Percentiles rank a stretch among this genome's conserved stretches.
Conservation (phyloP, 2,329 filamentous ascomycete genomes). For the Corynespora cassiicola region DNA sequence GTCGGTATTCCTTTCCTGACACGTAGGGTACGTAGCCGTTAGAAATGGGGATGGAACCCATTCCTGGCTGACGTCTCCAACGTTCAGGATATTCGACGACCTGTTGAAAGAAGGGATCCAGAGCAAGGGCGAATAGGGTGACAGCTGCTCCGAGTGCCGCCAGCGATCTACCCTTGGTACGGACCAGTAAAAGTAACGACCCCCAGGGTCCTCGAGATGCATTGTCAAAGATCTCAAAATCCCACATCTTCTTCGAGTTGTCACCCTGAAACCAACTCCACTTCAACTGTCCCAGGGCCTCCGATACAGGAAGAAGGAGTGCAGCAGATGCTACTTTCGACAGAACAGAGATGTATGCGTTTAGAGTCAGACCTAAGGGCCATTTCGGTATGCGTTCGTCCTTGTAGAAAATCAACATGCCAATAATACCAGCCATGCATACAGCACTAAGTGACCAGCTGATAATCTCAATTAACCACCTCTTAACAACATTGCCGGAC, state of each 20-base stretch:
- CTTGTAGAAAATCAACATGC: constrained; percentile 12
- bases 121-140: constrained; percentile 22
- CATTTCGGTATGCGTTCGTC: constrained; percentile 8
- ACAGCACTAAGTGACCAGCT: constrained; percentile 18
- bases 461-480: constrained; percentile 19
- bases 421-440: constrained; percentile 22
- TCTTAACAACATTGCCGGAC: constrained; percentile 12
- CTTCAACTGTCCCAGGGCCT: constrained; percentile 25
- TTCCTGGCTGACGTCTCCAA: constrained; percentile 9
- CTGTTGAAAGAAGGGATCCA: constrained; percentile 28
- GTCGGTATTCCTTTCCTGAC: neutral
- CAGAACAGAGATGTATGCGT: constrained; percentile 22
- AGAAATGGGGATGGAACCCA: constrained; percentile 6
- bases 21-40: constrained; percentile 1
- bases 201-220: constrained; percentile 25
- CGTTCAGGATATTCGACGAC: constrained; percentile 21
- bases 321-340: constrained; percentile 16
- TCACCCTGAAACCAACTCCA: constrained; percentile 22
- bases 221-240: constrained; percentile 32
- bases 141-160: constrained; percentile 26
- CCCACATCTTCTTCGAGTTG: constrained; percentile 15
- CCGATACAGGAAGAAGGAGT: constrained; percentile 15
- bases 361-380: constrained; percentile 16
- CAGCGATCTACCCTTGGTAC: constrained; percentile 19
- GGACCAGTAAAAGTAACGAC: constrained; percentile 14